Base-by-base conservation (phyloP, 2,329 filamentous ascomycete genomes). In the Apiospora phragmitis region DNA sequence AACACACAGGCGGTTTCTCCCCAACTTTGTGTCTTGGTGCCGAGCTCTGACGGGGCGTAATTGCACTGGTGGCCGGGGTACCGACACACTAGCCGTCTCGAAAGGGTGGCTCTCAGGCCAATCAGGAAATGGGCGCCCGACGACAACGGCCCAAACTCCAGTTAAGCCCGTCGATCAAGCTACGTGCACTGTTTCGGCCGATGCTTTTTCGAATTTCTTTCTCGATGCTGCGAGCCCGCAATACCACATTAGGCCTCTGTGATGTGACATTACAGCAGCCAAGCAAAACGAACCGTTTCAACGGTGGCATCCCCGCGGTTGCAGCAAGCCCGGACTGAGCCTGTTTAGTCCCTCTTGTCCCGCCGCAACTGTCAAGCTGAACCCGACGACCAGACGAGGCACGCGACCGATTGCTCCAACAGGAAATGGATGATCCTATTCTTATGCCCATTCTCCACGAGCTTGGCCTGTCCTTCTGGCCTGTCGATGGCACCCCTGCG, bases 11-110 rank as follows among this genome's bases (percentile, higher is more conserved):
- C 29, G 0, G 29, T n/a, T 5, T 32, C 21, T 38, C 55, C 55
- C 55, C 29, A 59, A 59, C 26, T 59, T 59, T 11, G 49, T 16
- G 16, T 8, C 51, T 32, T 59, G 51, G 51, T 29, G 29, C 29
- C 29, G 51, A 32, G 29, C 8, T 51, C 49, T 14, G 8, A 21
- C 42, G 42, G 38, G 43, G 43, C 43, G 18, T 47, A 7, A 21
- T 49, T 9, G 11, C 12, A 24, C 9, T 49, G n/a, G n/a, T 24
- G 26, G 29, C 29, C 29, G 51, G 51, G 51, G 51, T 35, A n/a
- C 51, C 29, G 51, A 35, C 21, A 62, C 55, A 62, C 55, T 62
- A 62, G 55, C 21, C 55, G 55, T 62, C 55, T 62, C 55, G 32
- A 62, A 62, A 9, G 7, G 32, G 55, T 62, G 55, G 29, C 55